Base-by-base conservation (phyloP, 2,329 filamentous ascomycete genomes). In the Neofusicoccum sp. region DNA sequence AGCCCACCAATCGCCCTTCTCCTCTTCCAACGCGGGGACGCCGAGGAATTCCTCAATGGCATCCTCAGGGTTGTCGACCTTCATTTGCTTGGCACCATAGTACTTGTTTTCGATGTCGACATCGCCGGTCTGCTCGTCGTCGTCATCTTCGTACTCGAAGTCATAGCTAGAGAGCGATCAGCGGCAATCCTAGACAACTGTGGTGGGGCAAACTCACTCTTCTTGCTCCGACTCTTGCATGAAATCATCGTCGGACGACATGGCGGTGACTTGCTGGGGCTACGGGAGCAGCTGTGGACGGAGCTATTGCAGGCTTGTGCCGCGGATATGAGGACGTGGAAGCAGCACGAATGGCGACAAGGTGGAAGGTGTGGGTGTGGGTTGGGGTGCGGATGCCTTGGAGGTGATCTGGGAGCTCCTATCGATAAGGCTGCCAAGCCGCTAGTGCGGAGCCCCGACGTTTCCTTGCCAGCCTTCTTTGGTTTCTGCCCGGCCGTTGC, bases 51-150 rank as follows among this genome's bases (percentile, higher is more conserved):
- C 94, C 39, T 89, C 87, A 62, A 99, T 90, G 1, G 95, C 95
- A 69, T 92, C 92, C 71, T 95, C 87, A 0, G 94, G 93, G 64
- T 93, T 92, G 66, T 89, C 89, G 47, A 84, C 83, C 82, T 98
- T 99, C 75, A 96, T 88, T 80, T 98, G 94, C 80, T 99, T 99
- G 47, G 95, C 95, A 79, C 97, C 98, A 84, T 98, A 99, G 83
- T 99, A 99, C 80, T 97, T 97, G 83, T 99, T 99, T 77, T 99
- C 95, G 76, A 98, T 96, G 69, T 94, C 93, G 71, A 97, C 91
- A 75, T 97, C 92, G 64, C 89, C 93, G 36, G 86, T 87, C 64
- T 97, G 89, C 47, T 96, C 91, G 54, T 95, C 93, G 63, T 97
- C 92, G 68, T 93, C 92, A 70, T 93, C 95, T 75, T 97, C 94